Evolutionary conservation across 306 rosid species (phyloP).

Genomic region (Pyrus betulifolia): DNA sequence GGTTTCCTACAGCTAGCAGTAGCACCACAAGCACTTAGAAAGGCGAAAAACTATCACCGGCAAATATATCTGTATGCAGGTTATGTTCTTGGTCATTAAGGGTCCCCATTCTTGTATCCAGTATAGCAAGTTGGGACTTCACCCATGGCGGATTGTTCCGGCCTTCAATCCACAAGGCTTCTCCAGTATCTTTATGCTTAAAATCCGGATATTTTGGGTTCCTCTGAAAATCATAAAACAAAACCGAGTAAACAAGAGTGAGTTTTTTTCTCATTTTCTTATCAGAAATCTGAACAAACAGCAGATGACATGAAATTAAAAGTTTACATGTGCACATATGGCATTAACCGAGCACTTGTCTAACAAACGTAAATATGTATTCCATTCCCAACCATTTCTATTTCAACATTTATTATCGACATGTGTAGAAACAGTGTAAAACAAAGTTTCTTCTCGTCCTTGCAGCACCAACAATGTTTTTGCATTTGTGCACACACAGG

Average conservation of each 20-base stretch:
- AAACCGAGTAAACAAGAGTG: not conserved
- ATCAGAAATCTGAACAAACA: not conserved
- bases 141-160: conserved; percentile 81
- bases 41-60: conserved; percentile 33
- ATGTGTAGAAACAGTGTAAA: not conserved
- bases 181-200: conserved; percentile 93
- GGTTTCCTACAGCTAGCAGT: not conserved
- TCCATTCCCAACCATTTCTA: not conserved
- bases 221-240: conserved; percentile 47
- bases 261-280: not conserved
- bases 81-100: conserved; percentile 33
- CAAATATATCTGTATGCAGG: conserved; percentile 32
- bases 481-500: not conserved
- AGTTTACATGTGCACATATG: not conserved
- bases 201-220: conserved; percentile 85
- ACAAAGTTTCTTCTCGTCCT: not conserved
- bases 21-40: conserved; percentile 26
- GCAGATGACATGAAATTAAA: not conserved
- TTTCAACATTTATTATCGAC: too few relatives aligned
- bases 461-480: not conserved
- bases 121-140: conserved; percentile 69
- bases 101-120: conserved; percentile 61
- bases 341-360: not conserved
- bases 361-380: not conserved
- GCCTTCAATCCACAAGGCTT: conserved; percentile 85